Conservation (phyloP, 257 asterid genomes). For the Plantago major region DNA sequence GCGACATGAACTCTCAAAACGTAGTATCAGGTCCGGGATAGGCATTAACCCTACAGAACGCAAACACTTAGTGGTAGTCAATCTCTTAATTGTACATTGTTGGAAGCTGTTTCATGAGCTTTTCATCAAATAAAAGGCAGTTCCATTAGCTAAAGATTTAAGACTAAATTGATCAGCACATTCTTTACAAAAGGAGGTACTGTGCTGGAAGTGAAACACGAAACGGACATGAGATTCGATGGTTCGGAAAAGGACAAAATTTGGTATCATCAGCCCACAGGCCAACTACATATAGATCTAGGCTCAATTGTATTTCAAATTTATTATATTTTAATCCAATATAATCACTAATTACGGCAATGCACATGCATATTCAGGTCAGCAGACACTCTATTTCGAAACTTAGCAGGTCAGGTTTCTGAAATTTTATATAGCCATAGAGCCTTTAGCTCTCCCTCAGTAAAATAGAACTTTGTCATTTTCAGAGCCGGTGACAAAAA, state of each 20-base stretch:
- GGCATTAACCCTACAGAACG: conserved; percentile 76
- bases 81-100: conserved; percentile 1
- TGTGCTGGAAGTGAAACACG: not conserved
- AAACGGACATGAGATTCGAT: not conserved
- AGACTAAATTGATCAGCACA: conserved; percentile 5
- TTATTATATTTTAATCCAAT: not conserved
- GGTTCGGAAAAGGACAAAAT: not conserved
- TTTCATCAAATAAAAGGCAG: too few species aligned
- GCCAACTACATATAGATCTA: conserved; percentile 7
- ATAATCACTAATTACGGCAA: too few species aligned
- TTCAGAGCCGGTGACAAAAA: too few species aligned
- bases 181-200: conserved; percentile 11
- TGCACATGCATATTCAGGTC: too few species aligned
- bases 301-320: conserved; percentile 3
- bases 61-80: conserved; percentile 17
- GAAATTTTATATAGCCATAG: too few species aligned
- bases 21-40: conserved; percentile 75
- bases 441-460: too few species aligned
- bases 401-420: too few species aligned
- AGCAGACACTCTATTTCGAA: too few species aligned
- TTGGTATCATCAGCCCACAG: conserved; percentile 12
- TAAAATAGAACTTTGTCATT: too few species aligned
- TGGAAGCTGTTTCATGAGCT: not conserved
- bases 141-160: too few species aligned
- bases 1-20: conserved; percentile 86